Evolutionary conservation across 208 protist genomes (phyloP), one percentile per base, ranked within the genome.

Genomic region (Trypanosoma vivax): DNA sequence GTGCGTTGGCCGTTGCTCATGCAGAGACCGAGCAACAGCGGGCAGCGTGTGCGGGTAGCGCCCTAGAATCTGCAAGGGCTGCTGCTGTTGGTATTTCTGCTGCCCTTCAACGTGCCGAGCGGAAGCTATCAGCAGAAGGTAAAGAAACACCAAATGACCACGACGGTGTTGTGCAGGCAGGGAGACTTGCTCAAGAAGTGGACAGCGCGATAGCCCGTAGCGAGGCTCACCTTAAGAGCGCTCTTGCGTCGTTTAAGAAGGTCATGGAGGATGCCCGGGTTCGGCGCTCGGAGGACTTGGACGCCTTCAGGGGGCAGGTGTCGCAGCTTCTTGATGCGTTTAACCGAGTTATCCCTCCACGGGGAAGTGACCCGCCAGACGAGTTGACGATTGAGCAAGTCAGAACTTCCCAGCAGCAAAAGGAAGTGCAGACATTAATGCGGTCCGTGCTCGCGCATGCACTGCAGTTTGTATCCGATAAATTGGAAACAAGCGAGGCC

Each of bases 401-500:
- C 6, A 43, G 6, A 19, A 19, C n/a, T 25, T 27, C n/a, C 5
- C 21, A 56, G 14, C 24, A 56, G 40, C 27, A 46, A 16, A 5
- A 40, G 29, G 62, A 57, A 37, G 39, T 60, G 21, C 45, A 42
- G n/a, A 19, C 55, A 3, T 18, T 65, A 55, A 63, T 64, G 75
- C 37, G 59, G 31, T 21, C 16, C 0, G 61, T 71, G 3, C 34
- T 85, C 7, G 24, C 31, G 14, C 60, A 70, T 11, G 64, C 69
- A 11, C 46, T 79, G 19, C 58, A 72, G 29, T 80, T 80, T 57
- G 56, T 79, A 16, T 64, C 59, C 10, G 48, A 59, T 13, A 61
- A 65, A 7, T 58, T 86, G 34, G 68, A 69, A 30, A 69, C 55
- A 55, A 65, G 50, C 14, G 76, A 92, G n/a, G 52, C 64, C 11